A percentile compares a stretch with the other conserved stretches of the same genome.
Evolutionary conservation across 2,329 filamentous ascomycete genomes (phyloP).

Genomic region (Fusarium kyushuense): DNA sequence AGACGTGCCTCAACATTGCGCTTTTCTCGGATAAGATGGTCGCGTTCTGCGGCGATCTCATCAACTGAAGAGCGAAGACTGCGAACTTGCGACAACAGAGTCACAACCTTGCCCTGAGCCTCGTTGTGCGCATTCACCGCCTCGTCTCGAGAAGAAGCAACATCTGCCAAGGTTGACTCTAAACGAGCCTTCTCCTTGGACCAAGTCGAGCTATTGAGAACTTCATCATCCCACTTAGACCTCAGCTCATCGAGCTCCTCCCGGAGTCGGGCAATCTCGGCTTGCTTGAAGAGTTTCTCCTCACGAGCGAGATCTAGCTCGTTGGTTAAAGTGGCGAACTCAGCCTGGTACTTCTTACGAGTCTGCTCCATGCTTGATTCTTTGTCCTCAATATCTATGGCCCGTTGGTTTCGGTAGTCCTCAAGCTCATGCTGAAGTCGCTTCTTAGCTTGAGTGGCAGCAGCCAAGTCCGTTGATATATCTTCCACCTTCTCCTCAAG

Average conservation of each 20-base stretch:
- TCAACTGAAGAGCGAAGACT: conserved; percentile 86
- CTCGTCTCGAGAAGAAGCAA: conserved; percentile 92
- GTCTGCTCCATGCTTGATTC: conserved; percentile 97
- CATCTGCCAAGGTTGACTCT: conserved; percentile 88
- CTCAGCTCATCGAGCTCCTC: conserved; percentile 95
- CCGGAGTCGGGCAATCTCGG: conserved; percentile 87
- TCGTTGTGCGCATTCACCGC: conserved; percentile 94
- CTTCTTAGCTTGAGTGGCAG: conserved; percentile 89
- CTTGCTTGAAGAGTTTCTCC: conserved; percentile 85
- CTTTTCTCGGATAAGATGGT: conserved; percentile 88
- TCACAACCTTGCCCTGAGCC: conserved; percentile 92
- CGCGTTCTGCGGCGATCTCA: conserved; percentile 86
- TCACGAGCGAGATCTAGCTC: conserved; percentile 95
- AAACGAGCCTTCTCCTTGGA: conserved; percentile 96
- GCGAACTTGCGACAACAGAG: conserved; percentile 89
- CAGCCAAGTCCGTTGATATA: conserved; percentile 87
- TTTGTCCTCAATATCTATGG: conserved; percentile 97
- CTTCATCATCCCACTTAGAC: conserved; percentile 98
- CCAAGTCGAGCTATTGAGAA: conserved; percentile 97
- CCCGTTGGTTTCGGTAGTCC: conserved; percentile 94
- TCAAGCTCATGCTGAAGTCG: conserved; percentile 96
- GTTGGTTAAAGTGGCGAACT: conserved; percentile 88
- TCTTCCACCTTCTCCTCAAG: conserved; percentile 94
- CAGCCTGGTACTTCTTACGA: conserved; percentile 94
- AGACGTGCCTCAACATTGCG: conserved; percentile 86